phyloP scores from a whole-genome alignment of 768 basidiomycete species.

The Pleurotus cornucopiae region DNA sequence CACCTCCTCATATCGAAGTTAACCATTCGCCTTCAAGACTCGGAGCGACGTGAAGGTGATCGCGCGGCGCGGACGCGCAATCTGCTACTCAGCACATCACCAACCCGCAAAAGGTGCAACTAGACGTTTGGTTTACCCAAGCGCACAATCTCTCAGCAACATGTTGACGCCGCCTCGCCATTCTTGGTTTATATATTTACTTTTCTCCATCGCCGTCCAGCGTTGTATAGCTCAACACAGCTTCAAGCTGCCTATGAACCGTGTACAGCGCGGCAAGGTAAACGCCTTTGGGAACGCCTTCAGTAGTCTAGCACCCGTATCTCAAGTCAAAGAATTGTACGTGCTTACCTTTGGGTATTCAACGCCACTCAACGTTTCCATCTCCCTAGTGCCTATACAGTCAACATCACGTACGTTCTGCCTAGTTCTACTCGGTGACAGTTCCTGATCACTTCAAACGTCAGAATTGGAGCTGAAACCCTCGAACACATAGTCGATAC shows the following conservation, averaged over 20 bases:
- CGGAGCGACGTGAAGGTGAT: too few species aligned
- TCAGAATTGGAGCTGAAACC: constrained; percentile 34
- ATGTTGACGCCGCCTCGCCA: background rate
- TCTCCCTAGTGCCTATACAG: constrained; percentile 13
- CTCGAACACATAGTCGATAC: constrained; percentile 50
- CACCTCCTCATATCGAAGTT: too few species aligned
- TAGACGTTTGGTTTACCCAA: too few species aligned
- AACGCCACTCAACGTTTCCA: too few species aligned
- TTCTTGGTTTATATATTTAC: background rate
- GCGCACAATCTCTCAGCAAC: background rate
- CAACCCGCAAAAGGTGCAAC: too few species aligned
- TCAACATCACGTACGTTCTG: constrained; percentile 13
- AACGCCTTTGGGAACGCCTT: background rate
- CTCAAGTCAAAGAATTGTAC: constrained; percentile 29
- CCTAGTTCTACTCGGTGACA: background rate
- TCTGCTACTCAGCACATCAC: too few species aligned
- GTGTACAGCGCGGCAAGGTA: constrained; percentile 6
- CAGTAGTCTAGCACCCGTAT: constrained; percentile 20
- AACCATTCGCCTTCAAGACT: too few species aligned
- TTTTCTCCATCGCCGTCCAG: background rate
- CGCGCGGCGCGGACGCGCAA: too few species aligned
- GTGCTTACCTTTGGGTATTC: constrained; percentile 9
- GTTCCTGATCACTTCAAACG: constrained; percentile 8
- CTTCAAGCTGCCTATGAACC: constrained; percentile 13
- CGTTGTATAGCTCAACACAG: background rate